Percentiles rank a stretch among this genome's conserved stretches.
These are phyloP conservation scores for Dothidotthia symphoricarpi DNA, from an alignment of 2,329 filamentous ascomycete genomes.

Conservation along the genomic window DNA sequence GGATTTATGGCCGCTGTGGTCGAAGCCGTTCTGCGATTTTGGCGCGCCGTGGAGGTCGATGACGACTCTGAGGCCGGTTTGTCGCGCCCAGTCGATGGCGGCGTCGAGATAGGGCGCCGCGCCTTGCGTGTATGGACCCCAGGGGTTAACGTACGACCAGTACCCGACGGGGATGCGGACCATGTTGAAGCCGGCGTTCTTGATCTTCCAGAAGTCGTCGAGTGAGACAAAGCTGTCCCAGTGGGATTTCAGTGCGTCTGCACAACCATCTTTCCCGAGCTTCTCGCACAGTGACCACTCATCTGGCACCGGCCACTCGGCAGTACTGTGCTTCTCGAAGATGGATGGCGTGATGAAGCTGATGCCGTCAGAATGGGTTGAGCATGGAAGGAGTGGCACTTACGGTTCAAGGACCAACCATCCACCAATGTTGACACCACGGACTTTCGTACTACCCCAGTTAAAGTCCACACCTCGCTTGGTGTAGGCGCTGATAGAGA, in stretches of 20 bases:
- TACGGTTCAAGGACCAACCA: slow-evolving; percentile 38
- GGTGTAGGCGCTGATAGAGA: neutral
- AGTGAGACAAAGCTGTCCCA: slow-evolving; percentile 54
- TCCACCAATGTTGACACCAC: slow-evolving; percentile 37
- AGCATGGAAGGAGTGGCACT: neutral
- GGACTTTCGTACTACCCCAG: slow-evolving; percentile 48
- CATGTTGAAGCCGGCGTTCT: slow-evolving; percentile 57
- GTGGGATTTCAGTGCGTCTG: slow-evolving; percentile 47
- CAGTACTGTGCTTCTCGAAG: slow-evolving; percentile 42
- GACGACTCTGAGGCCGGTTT: slow-evolving; percentile 54
- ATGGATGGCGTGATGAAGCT: slow-evolving; percentile 58
- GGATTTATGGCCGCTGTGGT: slow-evolving; percentile 57
- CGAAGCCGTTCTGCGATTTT: slow-evolving; percentile 60
- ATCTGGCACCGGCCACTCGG: slow-evolving; percentile 43
- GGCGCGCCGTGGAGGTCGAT: slow-evolving; percentile 57
- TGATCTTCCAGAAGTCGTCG: slow-evolving; percentile 56
- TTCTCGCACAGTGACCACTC: slow-evolving; percentile 53
- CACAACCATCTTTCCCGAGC: slow-evolving; percentile 48
- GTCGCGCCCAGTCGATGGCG: slow-evolving; percentile 57
- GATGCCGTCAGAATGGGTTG: slow-evolving; percentile 2
- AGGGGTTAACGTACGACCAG: slow-evolving; percentile 46
- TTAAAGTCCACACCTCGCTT: slow-evolving; percentile 26
- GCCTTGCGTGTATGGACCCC: slow-evolving; percentile 52
- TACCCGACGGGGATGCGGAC: slow-evolving; percentile 60
- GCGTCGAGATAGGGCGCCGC: slow-evolving; percentile 55